phyloP scores from a whole-genome alignment of 495 filamentous ascomycete species.

The Thermothielavioides terrestris region DNA sequence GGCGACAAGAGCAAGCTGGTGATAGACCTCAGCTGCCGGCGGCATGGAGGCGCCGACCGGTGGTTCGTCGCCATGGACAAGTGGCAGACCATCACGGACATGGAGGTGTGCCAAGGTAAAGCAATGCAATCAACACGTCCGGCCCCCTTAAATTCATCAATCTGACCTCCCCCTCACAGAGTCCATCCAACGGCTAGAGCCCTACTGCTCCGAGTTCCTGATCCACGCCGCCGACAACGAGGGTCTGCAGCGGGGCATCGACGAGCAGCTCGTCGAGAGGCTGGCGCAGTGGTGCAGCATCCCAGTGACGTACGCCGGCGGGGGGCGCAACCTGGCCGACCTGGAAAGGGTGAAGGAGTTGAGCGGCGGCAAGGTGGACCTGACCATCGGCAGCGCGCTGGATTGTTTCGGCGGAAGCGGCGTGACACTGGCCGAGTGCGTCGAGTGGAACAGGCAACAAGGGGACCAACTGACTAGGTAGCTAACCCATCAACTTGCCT shows the following conservation, averaged over 20 bases:
- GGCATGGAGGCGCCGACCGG: constrained; percentile 51
- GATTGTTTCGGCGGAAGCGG: constrained; percentile 89
- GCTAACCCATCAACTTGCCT: too few species aligned
- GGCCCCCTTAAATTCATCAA: too few species aligned
- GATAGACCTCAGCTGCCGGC: constrained; percentile 85
- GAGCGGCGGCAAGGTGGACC: constrained; percentile 73
- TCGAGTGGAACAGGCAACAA: constrained; percentile 66
- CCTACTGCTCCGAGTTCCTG: constrained; percentile 89
- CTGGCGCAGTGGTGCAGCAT: constrained; percentile 80
- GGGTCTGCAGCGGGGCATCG: constrained; percentile 82
- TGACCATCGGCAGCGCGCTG: constrained; percentile 92
- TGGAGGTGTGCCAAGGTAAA: constrained; percentile 81
- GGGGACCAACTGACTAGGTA: neutral
- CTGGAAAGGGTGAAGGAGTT: constrained; percentile 68
- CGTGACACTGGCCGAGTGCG: constrained; percentile 79
- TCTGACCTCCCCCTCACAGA: too few species aligned
- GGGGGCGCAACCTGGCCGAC: constrained; percentile 71
- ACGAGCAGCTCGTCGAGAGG: constrained; percentile 68
- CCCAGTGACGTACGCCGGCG: constrained; percentile 93
- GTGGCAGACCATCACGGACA: constrained; percentile 95
- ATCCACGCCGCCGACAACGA: constrained; percentile 99
- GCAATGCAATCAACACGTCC: too few species aligned
- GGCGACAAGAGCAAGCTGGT: constrained; percentile 75
- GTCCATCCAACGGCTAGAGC: constrained; percentile 69
- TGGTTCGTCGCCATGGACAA: constrained; percentile 98